Evolutionary conservation across 2,329 filamentous ascomycete genomes (phyloP), one percentile per base, ranked within the genome.

Genomic region (Trichoderma pleuroti): DNA sequence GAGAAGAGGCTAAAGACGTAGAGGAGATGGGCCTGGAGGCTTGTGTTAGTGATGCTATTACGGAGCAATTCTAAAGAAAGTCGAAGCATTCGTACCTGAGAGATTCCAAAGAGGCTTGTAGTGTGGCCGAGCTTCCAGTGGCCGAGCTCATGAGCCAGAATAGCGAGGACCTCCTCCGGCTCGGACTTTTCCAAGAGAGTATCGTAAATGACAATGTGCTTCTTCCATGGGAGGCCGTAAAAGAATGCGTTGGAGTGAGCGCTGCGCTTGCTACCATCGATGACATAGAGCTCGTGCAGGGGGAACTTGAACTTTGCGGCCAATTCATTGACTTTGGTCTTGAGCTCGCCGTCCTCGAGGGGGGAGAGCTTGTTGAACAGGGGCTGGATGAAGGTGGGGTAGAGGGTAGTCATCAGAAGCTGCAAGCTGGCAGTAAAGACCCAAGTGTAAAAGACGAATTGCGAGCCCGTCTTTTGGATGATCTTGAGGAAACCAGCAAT

Each of bases 201-300:
- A 80, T 99, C 96, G 80, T 97, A 99, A 79, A 99, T 97, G 78
- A 99, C 96, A 84, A 99, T 99, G 85, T 98, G 97, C 88, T 98
- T 98, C 88, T 98, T 98, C 94, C 95, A 99, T 54, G 96, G 96
- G 70, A 99, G 88, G 72, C 96, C 96, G 77, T 97, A 98, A 84
- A 99, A 99, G 83, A 97, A 96, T 39, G 93, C 93, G 80, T 97
- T 97, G 82, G 91, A 93, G 84, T 97, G 93, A 36, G 92, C 91
- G 79, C 91, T 93, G 77, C 93, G 87, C 85, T 94, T 96, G 84
- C 91, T 94, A 71, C 93, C 93, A 78, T 97, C 93, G 77, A 99
- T 99, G 77, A 98, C 94, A 78, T 97, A 93, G 57, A 99, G 87
- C 79, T 98, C 94, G 73, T 92, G 90, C 34, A 99, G 90, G 2